These are phyloP conservation scores for Corymbia maculata DNA, from an alignment of 345 rosid genomes.

Conservation along the genomic window DNA sequence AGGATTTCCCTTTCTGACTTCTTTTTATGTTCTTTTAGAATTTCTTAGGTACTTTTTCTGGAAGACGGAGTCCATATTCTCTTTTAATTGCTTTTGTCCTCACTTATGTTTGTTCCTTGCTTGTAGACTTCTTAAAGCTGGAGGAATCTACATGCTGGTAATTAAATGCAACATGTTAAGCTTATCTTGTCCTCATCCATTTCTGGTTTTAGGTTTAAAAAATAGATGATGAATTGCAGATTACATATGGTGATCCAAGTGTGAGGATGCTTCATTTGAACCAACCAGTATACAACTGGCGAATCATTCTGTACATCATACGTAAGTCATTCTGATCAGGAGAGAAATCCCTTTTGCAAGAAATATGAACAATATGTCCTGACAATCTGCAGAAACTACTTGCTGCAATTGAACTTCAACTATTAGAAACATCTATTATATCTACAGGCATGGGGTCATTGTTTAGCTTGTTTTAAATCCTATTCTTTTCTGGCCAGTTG, in stretches of 20 bases:
- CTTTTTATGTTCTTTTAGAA: not conserved
- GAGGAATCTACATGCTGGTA: conserved; percentile 93
- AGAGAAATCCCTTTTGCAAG: not conserved
- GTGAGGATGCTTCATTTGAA: conserved; percentile 86
- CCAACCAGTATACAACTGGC: conserved; percentile 59
- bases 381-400: not conserved
- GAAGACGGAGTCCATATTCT: not conserved
- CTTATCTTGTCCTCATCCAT: not conserved
- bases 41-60: not conserved
- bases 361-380: not conserved
- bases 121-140: conserved; percentile 78
- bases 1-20: not conserved
- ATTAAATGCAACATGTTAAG: conserved; percentile 7
- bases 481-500: not conserved
- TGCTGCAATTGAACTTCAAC: not conserved
- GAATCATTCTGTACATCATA: conserved; percentile 57
- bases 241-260: conserved; percentile 91
- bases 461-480: not conserved
- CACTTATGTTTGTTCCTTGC: not conserved
- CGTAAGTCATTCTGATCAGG: conserved; percentile 36
- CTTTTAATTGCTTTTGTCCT: not conserved
- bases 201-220: too few relatives aligned
- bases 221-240: conserved; percentile 25
- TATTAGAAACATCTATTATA: not conserved
- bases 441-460: not conserved